A percentile compares a stretch with the other conserved stretches of the same genome.
These are phyloP conservation scores for Arachnomyces sp. DNA, from an alignment of 2,329 filamentous ascomycete species.

Conservation along the genomic window DNA sequence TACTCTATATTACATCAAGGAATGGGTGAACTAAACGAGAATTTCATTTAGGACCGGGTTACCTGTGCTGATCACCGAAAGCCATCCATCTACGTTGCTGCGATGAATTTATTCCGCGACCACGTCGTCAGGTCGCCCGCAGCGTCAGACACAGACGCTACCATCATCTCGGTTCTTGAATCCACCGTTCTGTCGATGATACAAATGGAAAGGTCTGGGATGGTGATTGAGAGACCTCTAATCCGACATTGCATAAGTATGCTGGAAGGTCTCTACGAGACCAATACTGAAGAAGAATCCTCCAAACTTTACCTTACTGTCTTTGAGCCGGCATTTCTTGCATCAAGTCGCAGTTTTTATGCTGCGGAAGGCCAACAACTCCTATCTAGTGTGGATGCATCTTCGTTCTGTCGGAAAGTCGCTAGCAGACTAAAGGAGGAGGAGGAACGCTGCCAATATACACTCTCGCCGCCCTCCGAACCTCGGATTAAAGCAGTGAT, in stretches of 20 bases:
- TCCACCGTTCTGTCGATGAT: slow-evolving; percentile 84
- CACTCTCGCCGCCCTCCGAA: slow-evolving; percentile 65
- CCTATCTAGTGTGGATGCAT: slow-evolving; percentile 69
- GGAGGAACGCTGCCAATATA: slow-evolving; percentile 71
- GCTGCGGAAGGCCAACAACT: slow-evolving; percentile 64
- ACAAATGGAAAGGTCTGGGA: slow-evolving; percentile 82
- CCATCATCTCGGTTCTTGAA: slow-evolving; percentile 68
- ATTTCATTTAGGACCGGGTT: slow-evolving; percentile 59
- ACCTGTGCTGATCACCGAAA: slow-evolving; percentile 65
- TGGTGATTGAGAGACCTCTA: slow-evolving; percentile 75
- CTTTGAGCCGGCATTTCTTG: slow-evolving; percentile 74
- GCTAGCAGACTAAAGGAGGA: slow-evolving; percentile 72
- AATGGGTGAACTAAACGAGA: slow-evolving; percentile 1
- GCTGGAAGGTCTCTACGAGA: slow-evolving; percentile 82
- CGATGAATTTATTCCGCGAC: slow-evolving; percentile 83
- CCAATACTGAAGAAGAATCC: slow-evolving; percentile 65
- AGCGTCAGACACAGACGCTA: slow-evolving; percentile 34
- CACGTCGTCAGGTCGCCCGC: slow-evolving; percentile 62
- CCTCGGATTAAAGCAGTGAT: slow-evolving; percentile 68
- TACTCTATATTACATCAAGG: background rate
- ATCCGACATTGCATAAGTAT: slow-evolving; percentile 80
- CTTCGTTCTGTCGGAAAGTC: slow-evolving; percentile 71
- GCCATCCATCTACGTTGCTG: slow-evolving; percentile 73
- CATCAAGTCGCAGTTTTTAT: slow-evolving; percentile 67
- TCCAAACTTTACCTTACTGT: slow-evolving; percentile 75